Conservation (phyloP, 2,329 filamentous ascomycete genomes). For the Leptosphaerulina australis region DNA sequence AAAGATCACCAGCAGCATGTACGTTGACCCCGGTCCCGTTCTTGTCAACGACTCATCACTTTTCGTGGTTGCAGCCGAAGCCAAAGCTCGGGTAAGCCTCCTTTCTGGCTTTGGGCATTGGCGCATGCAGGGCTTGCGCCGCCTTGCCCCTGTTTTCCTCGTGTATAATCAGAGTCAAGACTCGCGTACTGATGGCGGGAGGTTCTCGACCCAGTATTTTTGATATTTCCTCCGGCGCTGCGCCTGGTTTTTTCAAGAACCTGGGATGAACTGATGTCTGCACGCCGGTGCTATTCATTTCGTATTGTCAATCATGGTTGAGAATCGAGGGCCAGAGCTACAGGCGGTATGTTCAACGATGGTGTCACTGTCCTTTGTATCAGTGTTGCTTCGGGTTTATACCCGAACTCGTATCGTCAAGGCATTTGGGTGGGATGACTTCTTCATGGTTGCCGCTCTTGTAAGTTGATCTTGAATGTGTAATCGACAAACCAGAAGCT, state of each 20-base stretch:
- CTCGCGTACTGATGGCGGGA: constrained; percentile 2
- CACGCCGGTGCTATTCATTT: constrained; percentile 7
- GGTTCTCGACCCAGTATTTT: constrained; percentile 10
- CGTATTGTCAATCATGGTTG: constrained; percentile 29
- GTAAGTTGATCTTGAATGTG: constrained; percentile 18
- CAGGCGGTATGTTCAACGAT: constrained; percentile 47
- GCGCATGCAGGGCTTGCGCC: constrained; percentile 8
- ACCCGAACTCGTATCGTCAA: constrained; percentile 50
- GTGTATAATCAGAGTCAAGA: constrained; percentile 14
- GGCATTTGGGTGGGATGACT: constrained; percentile 47
- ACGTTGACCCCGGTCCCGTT: constrained; percentile 1
- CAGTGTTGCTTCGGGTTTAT: constrained; percentile 49
- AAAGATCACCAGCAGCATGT: constrained; percentile 9
- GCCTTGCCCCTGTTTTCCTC: constrained; percentile 12
- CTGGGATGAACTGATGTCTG: constrained; percentile 26
- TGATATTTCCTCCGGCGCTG: constrained; percentile 26
- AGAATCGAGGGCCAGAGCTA: constrained; percentile 41
- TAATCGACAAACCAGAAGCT: background rate
- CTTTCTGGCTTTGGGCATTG: constrained; percentile 11
- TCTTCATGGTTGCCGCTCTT: constrained; percentile 40
- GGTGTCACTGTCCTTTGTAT: constrained; percentile 49
- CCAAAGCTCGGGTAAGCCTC: constrained; percentile 2
- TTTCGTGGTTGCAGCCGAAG: background rate
- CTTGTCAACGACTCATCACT: constrained; percentile 3
- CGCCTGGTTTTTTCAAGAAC: constrained; percentile 14